These are phyloP conservation scores for Purshia tridentata DNA, from an alignment of 306 rosid genomes.

Conservation along the genomic window DNA sequence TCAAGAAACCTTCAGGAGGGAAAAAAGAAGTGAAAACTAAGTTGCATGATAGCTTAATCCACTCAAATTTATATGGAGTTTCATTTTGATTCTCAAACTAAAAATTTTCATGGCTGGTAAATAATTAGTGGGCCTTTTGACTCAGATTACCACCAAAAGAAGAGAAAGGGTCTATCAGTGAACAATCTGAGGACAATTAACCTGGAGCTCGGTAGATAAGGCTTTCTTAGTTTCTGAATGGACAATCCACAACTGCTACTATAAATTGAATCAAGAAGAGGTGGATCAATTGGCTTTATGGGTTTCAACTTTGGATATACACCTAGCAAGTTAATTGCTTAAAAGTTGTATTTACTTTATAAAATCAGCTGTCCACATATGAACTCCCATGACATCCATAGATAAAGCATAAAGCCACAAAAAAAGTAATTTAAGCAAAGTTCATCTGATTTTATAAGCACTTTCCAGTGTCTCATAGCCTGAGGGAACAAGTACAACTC, in stretches of 20 bases:
- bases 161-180: constrained; percentile 21
- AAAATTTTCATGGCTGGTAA: constrained; percentile 25
- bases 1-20: constrained; percentile 20
- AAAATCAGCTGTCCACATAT: background rate
- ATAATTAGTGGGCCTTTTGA: constrained; percentile 31
- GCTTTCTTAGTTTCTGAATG: constrained; percentile 40
- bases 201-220: constrained; percentile 29
- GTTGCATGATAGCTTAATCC: constrained; percentile 30
- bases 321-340: constrained; percentile 9
- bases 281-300: constrained; percentile 31
- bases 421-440: constrained; percentile 19
- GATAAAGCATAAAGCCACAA: constrained; percentile 16
- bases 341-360: constrained; percentile 25
- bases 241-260: constrained; percentile 40
- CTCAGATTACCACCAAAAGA: constrained; percentile 42
- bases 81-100: constrained; percentile 31
- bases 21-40: constrained; percentile 13
- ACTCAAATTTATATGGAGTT: constrained; percentile 33
- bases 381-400: background rate
- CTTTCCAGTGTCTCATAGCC: constrained; percentile 30
- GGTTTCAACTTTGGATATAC: constrained; percentile 13
- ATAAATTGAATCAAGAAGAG: constrained; percentile 24
- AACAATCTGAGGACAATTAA: constrained; percentile 30
- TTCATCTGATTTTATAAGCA: constrained; percentile 30
- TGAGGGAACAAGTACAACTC: constrained; percentile 33